Conservation (phyloP, 2,329 filamentous ascomycete species). For the Aspergillus sp. region DNA sequence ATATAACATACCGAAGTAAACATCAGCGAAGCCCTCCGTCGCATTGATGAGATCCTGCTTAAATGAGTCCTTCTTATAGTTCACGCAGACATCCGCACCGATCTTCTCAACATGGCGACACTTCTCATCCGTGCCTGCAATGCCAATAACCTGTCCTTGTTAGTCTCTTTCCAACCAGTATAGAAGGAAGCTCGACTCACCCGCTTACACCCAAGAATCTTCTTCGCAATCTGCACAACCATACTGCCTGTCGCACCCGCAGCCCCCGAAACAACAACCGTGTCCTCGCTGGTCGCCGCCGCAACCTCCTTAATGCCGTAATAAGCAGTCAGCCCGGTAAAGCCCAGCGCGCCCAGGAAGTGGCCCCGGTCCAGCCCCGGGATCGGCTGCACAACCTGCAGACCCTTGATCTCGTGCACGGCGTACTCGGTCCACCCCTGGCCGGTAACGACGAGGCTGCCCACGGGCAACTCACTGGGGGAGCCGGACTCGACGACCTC, state of each 20-base stretch:
- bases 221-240: conserved; percentile 55
- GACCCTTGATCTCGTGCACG: neutral
- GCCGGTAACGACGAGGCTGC: conserved; percentile 36
- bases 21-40: conserved; percentile 5
- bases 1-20: neutral
- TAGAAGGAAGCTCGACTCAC: too few relatives aligned
- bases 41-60: conserved; percentile 5
- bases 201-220: conserved; percentile 23
- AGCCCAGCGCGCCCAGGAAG: conserved; percentile 3
- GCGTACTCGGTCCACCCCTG: conserved; percentile 12
- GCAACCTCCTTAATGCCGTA: conserved; percentile 45
- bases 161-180: neutral
- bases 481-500: conserved; percentile 39
- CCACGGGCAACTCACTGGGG: conserved; percentile 27
- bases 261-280: conserved; percentile 49
- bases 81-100: conserved; percentile 14
- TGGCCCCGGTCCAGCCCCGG: conserved; percentile 40
- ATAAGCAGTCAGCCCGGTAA: conserved; percentile 29
- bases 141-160: conserved; percentile 9
- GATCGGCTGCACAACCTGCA: neutral
- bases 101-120: conserved; percentile 13
- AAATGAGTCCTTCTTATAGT: conserved; percentile 7
- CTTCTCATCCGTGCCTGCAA: conserved; percentile 11
- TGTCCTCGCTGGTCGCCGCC: conserved; percentile 39
- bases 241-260: conserved; percentile 51